A percentile compares a stretch with the other conserved stretches of the same genome.
Conservation (phyloP, 2,329 filamentous ascomycete species). For the Penicillium sp. region DNA sequence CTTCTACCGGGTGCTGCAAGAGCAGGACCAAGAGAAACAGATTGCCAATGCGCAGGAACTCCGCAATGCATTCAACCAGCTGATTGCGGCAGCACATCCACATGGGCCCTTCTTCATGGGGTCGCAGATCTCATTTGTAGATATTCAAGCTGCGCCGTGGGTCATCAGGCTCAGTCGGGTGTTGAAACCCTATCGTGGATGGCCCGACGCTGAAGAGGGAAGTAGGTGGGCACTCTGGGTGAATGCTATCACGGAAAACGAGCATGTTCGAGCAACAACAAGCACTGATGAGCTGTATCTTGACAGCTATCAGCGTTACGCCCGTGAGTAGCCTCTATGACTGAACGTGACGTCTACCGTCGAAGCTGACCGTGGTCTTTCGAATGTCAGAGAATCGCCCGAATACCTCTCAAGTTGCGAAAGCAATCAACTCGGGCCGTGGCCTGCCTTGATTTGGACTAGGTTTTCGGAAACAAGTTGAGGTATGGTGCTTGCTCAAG, state of each 20-base stretch:
- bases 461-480: no score
- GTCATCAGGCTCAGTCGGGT: conserved; percentile 63
- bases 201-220: conserved; percentile 58
- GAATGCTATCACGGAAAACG: conserved; percentile 60
- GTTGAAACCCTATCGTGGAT: conserved; percentile 58
- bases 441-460: conserved; percentile 42
- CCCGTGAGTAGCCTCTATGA: conserved; percentile 39
- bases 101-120: conserved; percentile 66
- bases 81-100: conserved; percentile 53
- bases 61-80: conserved; percentile 57
- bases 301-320: conserved; percentile 61
- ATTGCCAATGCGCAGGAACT: conserved; percentile 56
- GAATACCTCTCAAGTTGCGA: conserved; percentile 53
- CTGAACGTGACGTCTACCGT: neutral
- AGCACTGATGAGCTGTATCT: conserved; percentile 61
- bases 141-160: conserved; percentile 71
- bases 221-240: conserved; percentile 65
- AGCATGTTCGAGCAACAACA: conserved; percentile 60
- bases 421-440: conserved; percentile 54
- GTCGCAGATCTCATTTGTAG: conserved; percentile 56
- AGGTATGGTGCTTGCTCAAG: no score
- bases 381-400: conserved; percentile 50
- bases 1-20: conserved; percentile 69
- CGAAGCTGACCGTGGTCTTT: conserved; percentile 11
- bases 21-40: conserved; percentile 56